Evolutionary conservation across 2,329 filamentous ascomycete genomes (phyloP), one percentile per base, ranked within the genome.

Genomic region (Fusarium nygamai): DNA sequence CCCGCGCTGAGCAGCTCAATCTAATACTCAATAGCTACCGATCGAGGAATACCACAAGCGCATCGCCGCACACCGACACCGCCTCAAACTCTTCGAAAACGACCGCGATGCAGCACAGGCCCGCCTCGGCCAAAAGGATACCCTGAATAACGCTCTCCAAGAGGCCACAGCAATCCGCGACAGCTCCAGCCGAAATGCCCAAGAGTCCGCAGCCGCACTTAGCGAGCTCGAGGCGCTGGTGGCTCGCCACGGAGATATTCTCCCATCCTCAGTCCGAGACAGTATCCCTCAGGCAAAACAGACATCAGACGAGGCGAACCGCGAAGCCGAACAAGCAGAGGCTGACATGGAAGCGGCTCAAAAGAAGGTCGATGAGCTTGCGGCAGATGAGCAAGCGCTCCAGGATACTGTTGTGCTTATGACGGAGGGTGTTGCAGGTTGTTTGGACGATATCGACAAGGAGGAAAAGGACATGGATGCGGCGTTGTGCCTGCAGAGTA

Each of bases 251-350:
- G n/a, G 41, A 19, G 41, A 44, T 12, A 44, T 44, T 8, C 41
- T 44, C 1, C 41, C 41, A 24, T n/a, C 4, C 10, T 11, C 41
- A 24, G 41, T 44, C 41, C 41, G n/a, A 6, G 10, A 24, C 10
- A 44, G 41, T n/a, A 19, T 44, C 41, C n/a, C n/a, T 10, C 9
- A 19, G 6, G 41, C 41, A 6, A 44, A 44, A 24, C 16, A 24
- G 1, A 44, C 11, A 1, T 44, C n/a, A 2, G 10, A 44, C n/a
- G 41, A 44, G n/a, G 41, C n/a, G n/a, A 44, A 12, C 2, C 1
- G n/a, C n/a, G 11, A 19, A 19, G 41, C 41, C 16, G n/a, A 44
- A 24, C 6, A 44, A 44, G 41, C 41, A 24, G 41, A 44, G 6
- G 16, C 5, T 12, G 22, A 12, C 2, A 6, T 44, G n/a, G 16